phyloP scores from a whole-genome alignment of 2,329 filamentous ascomycete species.

The Trichoderma guizhouense region DNA sequence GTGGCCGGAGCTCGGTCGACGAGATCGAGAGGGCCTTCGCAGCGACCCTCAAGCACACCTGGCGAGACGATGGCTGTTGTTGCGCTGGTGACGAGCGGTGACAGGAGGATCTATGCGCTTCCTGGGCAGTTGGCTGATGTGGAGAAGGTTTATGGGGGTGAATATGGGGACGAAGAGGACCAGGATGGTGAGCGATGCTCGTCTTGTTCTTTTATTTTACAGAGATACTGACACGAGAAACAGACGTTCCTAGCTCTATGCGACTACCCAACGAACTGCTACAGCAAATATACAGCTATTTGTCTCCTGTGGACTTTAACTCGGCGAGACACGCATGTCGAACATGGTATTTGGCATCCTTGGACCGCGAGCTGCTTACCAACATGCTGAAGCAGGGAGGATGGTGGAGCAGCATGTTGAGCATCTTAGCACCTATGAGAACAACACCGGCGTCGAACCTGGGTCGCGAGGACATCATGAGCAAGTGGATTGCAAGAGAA shows the following conservation, averaged over 20 bases:
- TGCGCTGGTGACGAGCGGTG: constrained; percentile 20
- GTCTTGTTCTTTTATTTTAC: not conserved
- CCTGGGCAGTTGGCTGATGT: constrained; percentile 19
- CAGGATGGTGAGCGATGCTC: not conserved
- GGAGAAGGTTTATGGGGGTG: constrained; percentile 16
- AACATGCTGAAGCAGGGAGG: constrained; percentile 54
- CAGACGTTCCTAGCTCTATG: constrained; percentile 26
- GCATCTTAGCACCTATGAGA: constrained; percentile 26
- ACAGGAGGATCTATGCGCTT: constrained; percentile 18
- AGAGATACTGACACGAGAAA: not conserved
- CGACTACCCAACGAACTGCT: constrained; percentile 36
- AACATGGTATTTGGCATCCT: constrained; percentile 55
- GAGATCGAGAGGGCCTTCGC: constrained; percentile 16
- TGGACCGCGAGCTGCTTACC: constrained; percentile 49
- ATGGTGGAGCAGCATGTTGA: constrained; percentile 43
- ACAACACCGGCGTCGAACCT: constrained; percentile 19
- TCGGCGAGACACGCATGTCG: constrained; percentile 58
- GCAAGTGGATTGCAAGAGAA: constrained; percentile 42
- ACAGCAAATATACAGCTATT: constrained; percentile 33
- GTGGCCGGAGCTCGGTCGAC: constrained; percentile 23
- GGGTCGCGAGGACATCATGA: constrained; percentile 35
- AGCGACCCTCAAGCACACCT: constrained; percentile 1
- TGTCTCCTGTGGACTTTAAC: constrained; percentile 49
- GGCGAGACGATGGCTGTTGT: constrained; percentile 20
- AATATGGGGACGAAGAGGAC: not conserved